These are phyloP conservation scores for Prunus mongolica DNA, from an alignment of 306 rosid species.

Conservation along the genomic window DNA sequence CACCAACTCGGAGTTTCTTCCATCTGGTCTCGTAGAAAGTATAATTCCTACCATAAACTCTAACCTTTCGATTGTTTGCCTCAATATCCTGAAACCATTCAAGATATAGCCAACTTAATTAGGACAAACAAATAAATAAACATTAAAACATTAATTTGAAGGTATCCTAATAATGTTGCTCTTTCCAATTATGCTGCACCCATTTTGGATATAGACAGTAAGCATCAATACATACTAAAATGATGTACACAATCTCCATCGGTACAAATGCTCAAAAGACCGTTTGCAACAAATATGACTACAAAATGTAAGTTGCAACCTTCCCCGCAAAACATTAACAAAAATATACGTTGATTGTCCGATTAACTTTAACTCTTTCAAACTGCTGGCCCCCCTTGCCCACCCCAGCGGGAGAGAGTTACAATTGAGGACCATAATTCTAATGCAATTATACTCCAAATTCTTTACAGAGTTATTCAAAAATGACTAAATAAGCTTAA, in stretches of 20 bases:
- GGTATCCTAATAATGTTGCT: background rate
- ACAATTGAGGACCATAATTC: background rate
- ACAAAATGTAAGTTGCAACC: background rate
- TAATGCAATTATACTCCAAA: background rate
- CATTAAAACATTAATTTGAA: background rate
- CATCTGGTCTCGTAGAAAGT: conserved; percentile 64
- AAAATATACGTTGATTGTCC: background rate
- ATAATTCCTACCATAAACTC: conserved; percentile 39
- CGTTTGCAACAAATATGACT: background rate
- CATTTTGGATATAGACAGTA: background rate
- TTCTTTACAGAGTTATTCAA: background rate
- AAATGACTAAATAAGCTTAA: background rate
- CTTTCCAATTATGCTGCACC: background rate
- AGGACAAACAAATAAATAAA: background rate
- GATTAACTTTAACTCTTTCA: background rate
- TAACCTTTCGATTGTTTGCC: conserved; percentile 71
- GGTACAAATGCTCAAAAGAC: background rate
- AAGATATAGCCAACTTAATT: conserved; percentile 22
- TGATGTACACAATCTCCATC: background rate
- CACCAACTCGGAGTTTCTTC: conserved; percentile 86
- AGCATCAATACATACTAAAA: background rate
- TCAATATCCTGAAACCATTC: conserved; percentile 59
- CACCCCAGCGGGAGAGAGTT: background rate
- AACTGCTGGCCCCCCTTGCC: background rate
- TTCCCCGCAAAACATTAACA: background rate